Base-by-base conservation (phyloP, 345 rosid species). In the Euclidium syriacum region DNA sequence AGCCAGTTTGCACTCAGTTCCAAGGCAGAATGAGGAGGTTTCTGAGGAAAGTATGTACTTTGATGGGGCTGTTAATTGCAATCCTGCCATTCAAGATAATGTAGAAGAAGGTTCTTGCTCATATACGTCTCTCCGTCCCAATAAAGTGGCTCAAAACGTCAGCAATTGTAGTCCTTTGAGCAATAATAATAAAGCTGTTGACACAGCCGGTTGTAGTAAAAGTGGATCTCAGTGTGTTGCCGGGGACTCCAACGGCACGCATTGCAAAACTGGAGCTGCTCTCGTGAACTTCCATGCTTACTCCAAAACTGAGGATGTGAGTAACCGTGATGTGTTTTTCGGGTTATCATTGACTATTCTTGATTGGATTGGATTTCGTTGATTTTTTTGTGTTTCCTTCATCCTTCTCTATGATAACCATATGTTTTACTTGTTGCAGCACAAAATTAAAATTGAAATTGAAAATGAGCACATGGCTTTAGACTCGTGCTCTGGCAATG, bases 21-120 rank as follows among this genome's bases (percentile, higher is more conserved):
- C 40, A 36, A 63, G 48, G 30, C 60, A 50, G 52, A 70, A 67
- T 67, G 74, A 73, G 63, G 87, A 81, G 60, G 74, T 81, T 65
- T 81, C 82, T 68, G 78, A 71, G 65, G 85, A 72, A 68, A 58
- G 86, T 82, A 67, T 44, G 85, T 73, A 57, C 71, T 71, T 63
- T 63, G 56, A 71, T 71, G 75, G 58, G 40, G 70, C 70, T 55
- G 30, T 48, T 55, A 80, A 77, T 52, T 58, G 70, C 64, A 76
- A 75, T 55, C 76, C 70, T 51, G 69, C 59, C 55, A 71, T 68
- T 32, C 65, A 74, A 52, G 82, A 79, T 72, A 47, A 71, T 50
- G 47, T 78, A 74, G 91, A 87, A 79, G 91, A 94, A 72, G 84
- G 82, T 76, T 68, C 79, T 44, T 73, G 84, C 74, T 83, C 96